Percentiles rank a stretch among this genome's conserved stretches.
These are phyloP conservation scores for Colletotrichum acutatum DNA, from an alignment of 2,329 filamentous ascomycete species.

Conservation along the genomic window DNA sequence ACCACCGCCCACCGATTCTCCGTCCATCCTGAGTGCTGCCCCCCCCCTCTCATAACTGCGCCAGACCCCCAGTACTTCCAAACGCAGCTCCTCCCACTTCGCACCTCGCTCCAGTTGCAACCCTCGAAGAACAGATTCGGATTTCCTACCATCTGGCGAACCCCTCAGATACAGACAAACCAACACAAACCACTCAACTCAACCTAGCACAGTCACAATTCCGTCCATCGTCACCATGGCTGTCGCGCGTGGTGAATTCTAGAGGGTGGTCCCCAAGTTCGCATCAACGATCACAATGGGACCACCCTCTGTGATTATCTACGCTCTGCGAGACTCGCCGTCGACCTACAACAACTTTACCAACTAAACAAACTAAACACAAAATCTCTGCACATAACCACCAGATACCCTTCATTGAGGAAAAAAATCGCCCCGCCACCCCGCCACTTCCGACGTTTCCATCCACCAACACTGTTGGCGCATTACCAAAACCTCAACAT, in stretches of 20 bases:
- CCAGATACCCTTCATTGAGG: background rate
- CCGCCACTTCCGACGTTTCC: conserved; percentile 17
- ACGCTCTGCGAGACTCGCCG: conserved; percentile 42
- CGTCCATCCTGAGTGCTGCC: conserved; percentile 4
- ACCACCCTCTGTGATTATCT: conserved; percentile 62
- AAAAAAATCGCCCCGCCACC: conserved; percentile 22
- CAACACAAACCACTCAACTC: background rate
- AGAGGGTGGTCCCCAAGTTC: conserved; percentile 62
- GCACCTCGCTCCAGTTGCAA: background rate
- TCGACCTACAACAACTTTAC: conserved; percentile 13
- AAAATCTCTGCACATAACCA: conserved; percentile 33
- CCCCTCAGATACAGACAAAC: background rate
- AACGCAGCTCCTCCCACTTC: background rate
- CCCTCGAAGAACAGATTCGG: background rate
- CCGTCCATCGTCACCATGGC: conserved; percentile 30
- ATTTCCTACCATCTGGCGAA: background rate
- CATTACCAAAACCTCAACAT: background rate
- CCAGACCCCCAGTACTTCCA: conserved; percentile 16
- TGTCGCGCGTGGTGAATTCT: conserved; percentile 58
- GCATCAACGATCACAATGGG: conserved; percentile 62
- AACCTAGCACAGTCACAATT: background rate
- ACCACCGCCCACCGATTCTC: background rate
- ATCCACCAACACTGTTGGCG: conserved; percentile 1
- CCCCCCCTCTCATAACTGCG: conserved; percentile 20
- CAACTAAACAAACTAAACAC: background rate